These are phyloP conservation scores for Diaporthe amygdali DNA, from an alignment of 2,329 filamentous ascomycete species.

Conservation along the genomic window DNA sequence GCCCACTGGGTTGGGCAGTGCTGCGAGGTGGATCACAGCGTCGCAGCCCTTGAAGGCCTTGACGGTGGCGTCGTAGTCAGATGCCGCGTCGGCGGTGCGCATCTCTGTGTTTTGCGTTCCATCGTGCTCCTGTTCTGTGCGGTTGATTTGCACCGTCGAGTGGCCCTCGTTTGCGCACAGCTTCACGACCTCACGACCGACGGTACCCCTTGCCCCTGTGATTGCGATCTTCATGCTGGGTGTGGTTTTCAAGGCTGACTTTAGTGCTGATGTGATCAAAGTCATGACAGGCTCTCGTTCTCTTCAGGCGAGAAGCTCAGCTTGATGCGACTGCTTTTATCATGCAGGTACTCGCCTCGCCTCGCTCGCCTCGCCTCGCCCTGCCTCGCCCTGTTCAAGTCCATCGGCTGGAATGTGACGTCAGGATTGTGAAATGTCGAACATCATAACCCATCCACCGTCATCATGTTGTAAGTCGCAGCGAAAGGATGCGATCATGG, in stretches of 20 bases:
- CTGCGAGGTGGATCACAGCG: constrained; percentile 31
- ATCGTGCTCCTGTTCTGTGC: constrained; percentile 35
- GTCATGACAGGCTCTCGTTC: background rate
- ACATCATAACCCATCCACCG: background rate
- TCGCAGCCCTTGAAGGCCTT: constrained; percentile 13
- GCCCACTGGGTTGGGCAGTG: constrained; percentile 40
- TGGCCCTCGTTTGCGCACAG: constrained; percentile 37
- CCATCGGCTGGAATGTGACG: background rate
- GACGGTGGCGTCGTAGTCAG: constrained; percentile 37
- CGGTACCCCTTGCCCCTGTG: constrained; percentile 42
- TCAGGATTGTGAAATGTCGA: background rate
- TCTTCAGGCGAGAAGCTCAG: background rate
- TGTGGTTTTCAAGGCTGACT: background rate
- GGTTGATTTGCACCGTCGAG: constrained; percentile 40
- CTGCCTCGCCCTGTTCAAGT: background rate
- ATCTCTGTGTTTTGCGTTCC: constrained; percentile 38
- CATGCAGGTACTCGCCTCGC: background rate
- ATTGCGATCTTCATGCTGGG: constrained; percentile 44
- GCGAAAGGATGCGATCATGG: no score
- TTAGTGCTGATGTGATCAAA: background rate
- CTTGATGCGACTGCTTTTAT: background rate
- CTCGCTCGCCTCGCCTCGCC: no score
- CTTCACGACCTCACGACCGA: constrained; percentile 36
- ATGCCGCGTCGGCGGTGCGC: constrained; percentile 38
- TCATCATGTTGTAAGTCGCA: background rate